Percentiles rank a stretch among this genome's conserved stretches.
phyloP scores from a whole-genome alignment of 176 grass and related monocot species.

The Pontederia crassipes region DNA sequence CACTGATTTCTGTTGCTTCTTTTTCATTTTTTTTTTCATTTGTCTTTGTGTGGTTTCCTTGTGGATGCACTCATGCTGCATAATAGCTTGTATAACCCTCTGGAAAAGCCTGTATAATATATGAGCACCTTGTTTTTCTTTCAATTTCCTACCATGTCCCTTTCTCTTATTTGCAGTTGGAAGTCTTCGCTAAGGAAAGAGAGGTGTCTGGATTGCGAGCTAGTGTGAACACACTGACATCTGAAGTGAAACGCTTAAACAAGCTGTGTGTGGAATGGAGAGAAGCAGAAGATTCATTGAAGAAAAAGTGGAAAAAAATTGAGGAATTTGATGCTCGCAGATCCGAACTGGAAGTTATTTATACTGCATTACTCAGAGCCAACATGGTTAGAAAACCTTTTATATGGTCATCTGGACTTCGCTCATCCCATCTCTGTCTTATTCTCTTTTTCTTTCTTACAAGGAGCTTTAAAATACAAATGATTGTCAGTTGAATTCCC shows the following conservation, averaged over 20 bases:
- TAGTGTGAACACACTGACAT: conserved; percentile 80
- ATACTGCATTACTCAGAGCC: conserved; percentile 65
- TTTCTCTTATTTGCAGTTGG: conserved; percentile 44
- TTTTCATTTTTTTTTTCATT: too few species aligned
- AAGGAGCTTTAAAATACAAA: too few species aligned
- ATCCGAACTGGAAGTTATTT: conserved; percentile 88
- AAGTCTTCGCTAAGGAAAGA: conserved; percentile 92
- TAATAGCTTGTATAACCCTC: too few species aligned
- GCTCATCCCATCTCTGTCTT: background rate
- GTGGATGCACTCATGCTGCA: too few species aligned
- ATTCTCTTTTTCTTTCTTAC: background rate
- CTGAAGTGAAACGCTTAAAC: conserved; percentile 78
- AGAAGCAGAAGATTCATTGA: conserved; percentile 95
- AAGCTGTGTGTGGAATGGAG: conserved; percentile 95
- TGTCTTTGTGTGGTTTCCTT: too few species aligned
- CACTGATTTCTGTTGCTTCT: too few species aligned
- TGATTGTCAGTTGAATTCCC: too few species aligned
- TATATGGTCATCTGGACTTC: background rate
- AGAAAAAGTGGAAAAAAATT: conserved; percentile 99
- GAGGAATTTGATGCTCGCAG: conserved; percentile 87
- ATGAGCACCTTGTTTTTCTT: background rate
- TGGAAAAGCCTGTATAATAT: background rate
- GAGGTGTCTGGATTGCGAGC: conserved; percentile 91
- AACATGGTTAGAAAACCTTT: conserved; percentile 48
- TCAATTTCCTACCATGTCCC: background rate